Conservation (phyloP, 2,329 filamentous ascomycete species). For the Fusarium sp. region DNA sequence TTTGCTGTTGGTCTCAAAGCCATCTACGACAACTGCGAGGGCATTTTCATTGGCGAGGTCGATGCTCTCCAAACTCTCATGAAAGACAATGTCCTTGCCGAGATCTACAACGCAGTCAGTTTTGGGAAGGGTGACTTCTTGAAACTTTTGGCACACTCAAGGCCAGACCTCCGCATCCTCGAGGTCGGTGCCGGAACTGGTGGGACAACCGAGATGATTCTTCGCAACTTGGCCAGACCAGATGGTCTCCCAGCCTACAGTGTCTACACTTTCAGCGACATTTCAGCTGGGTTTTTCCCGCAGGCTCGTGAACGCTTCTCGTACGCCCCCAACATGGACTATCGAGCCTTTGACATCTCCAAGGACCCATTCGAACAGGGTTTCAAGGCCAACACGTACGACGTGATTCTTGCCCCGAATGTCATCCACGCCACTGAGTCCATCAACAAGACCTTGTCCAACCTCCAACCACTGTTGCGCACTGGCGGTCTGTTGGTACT, state of each 20-base stretch:
- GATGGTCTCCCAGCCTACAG: conserved; percentile 5
- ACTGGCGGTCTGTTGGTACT: conserved; percentile 2
- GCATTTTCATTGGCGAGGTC: conserved; percentile 11
- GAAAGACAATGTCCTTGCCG: conserved; percentile 4
- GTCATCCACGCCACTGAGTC: conserved; percentile 45
- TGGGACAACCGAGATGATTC: conserved; percentile 45
- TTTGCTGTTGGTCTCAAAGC: conserved; percentile 9
- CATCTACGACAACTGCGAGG: conserved; percentile 10
- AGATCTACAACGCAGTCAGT: conserved; percentile 8
- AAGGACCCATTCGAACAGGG: conserved; percentile 44
- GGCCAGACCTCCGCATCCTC: conserved; percentile 40
- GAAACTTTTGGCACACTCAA: conserved; percentile 7
- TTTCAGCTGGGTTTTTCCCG: conserved; percentile 46
- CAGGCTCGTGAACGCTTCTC: conserved; percentile 36
- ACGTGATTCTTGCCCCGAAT: conserved; percentile 47
- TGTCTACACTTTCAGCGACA: conserved; percentile 47
- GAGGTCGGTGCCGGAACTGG: conserved; percentile 49
- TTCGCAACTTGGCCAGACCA: conserved; percentile 29
- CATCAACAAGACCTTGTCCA: conserved; percentile 37
- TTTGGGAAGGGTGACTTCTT: conserved; percentile 1
- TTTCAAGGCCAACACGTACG: conserved; percentile 41
- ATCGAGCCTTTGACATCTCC: conserved; percentile 48
- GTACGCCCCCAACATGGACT: conserved; percentile 34
- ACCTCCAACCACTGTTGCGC: conserved; percentile 38
- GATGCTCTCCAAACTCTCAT: conserved; percentile 18